Evolutionary conservation across 805 yeast species (phyloP), one percentile per base, ranked within the genome.

Genomic region (Candida chauliodis): DNA sequence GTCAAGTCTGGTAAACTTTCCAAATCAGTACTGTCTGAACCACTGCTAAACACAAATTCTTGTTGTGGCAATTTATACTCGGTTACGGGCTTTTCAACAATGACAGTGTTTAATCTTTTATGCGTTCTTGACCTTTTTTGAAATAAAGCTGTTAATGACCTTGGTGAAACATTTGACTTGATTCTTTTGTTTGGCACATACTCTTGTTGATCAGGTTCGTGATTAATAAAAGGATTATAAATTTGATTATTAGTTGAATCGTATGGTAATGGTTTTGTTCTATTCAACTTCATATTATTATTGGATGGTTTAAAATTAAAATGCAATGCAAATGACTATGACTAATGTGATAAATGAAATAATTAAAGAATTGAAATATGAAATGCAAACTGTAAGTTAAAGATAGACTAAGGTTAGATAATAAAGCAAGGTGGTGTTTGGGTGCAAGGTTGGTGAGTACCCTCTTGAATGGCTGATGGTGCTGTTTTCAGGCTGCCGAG

Each of bases 1-100:
- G 40, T 37, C n/a, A 59, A 52, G 45, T 63, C 71, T 1, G 69
- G 68, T 38, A 65, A 55, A 2, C 66, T 59, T 34, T 66, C 71
- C 25, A 56, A 50, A 38, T 65, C 71, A 4, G 63, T 56, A 28
- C n/a, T n/a, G 5, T 22, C 13, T 14, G 27, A 22, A n/a, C n/a
- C n/a, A n/a, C n/a, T n/a, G 20, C 24, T 17, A 20, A 47, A 36
- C 8, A 44, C 38, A 34, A 44, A 43, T 32, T 45, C 49, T 26
- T 36, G 35, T 25, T 34, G 31, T 15, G 26, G 37, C 21, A 36
- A 27, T 18, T 28, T 40, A 14, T 34, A 25, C 13, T 18, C 13
- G 5, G 19, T 28, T 9, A 34, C 45, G 17, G 38, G 27, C 28
- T 27, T 19, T 16, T 27, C 30, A 14, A 13, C 15, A 4, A 17